Percentiles rank a stretch among this genome's conserved stretches.
Evolutionary conservation across 1,284 basidiomycete species (phyloP).

Genomic region (Ganoderma lingzhi): DNA sequence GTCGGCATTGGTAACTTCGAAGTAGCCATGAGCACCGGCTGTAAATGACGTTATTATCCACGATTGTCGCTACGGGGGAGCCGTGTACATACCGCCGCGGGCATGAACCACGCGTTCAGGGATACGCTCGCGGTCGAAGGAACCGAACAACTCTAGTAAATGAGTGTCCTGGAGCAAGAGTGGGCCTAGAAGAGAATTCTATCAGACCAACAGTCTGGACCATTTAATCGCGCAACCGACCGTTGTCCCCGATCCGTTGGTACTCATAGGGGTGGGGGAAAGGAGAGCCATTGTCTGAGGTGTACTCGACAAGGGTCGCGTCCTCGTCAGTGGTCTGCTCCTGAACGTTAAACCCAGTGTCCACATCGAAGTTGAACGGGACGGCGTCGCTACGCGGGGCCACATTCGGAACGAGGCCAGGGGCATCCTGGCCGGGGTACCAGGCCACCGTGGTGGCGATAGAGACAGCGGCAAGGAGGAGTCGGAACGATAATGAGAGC

Average conservation of each 20-base stretch:
- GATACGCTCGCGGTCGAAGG: slow-evolving; percentile 64
- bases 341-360: slow-evolving; percentile 35
- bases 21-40: slow-evolving; percentile 65
- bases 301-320: slow-evolving; percentile 38
- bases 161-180: slow-evolving; percentile 37
- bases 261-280: slow-evolving; percentile 46
- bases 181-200: slow-evolving; percentile 22
- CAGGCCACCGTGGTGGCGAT: slow-evolving; percentile 21
- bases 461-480: slow-evolving; percentile 22
- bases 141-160: slow-evolving; percentile 56
- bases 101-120: slow-evolving; percentile 52
- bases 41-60: slow-evolving; percentile 4
- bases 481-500: slow-evolving; percentile 24
- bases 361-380: slow-evolving; percentile 35
- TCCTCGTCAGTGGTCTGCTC: slow-evolving; percentile 34
- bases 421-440: slow-evolving; percentile 31
- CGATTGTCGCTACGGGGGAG: not conserved
- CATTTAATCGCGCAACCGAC: slow-evolving; percentile 21
- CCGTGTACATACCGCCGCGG: slow-evolving; percentile 42
- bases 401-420: slow-evolving; percentile 26
- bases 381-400: slow-evolving; percentile 23
- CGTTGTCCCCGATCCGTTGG: slow-evolving; percentile 52
- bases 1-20: slow-evolving; percentile 50
- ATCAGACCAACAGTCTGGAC: not conserved
- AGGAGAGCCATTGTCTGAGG: slow-evolving; percentile 40